phyloP scores from a whole-genome alignment of 805 yeast species.

The Yarrowia yakushimensis region DNA sequence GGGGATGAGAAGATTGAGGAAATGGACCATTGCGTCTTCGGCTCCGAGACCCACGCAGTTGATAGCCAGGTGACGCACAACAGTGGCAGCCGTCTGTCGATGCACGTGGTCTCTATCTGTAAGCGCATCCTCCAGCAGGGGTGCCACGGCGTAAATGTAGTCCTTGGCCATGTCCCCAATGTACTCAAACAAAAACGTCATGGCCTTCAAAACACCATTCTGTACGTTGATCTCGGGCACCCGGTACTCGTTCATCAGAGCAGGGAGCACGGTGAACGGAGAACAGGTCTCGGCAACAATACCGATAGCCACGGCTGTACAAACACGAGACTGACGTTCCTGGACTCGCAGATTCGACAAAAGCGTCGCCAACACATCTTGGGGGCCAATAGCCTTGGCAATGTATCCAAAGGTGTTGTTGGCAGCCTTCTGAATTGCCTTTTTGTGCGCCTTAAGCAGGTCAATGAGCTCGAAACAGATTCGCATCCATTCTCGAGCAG shows the following conservation, averaged over 20 bases:
- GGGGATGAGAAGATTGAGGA: constrained; percentile 77
- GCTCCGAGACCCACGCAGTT: constrained; percentile 70
- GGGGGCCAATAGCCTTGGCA: constrained; percentile 92
- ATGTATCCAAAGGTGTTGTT: constrained; percentile 88
- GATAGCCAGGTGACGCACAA: constrained; percentile 74
- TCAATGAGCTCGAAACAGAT: constrained; percentile 88
- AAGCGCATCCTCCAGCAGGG: constrained; percentile 82
- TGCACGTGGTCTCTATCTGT: constrained; percentile 89
- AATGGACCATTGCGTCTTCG: constrained; percentile 81
- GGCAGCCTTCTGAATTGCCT: constrained; percentile 75
- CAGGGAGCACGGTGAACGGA: constrained; percentile 91
- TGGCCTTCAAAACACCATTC: constrained; percentile 88
- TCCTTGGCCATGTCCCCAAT: constrained; percentile 76
- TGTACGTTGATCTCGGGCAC: constrained; percentile 91
- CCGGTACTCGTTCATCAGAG: constrained; percentile 90
- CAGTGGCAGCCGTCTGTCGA: constrained; percentile 92
- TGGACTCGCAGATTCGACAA: constrained; percentile 83
- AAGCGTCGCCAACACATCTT: constrained; percentile 81
- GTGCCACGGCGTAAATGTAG: constrained; percentile 74
- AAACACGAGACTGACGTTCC: constrained; percentile 93
- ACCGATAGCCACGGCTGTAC: constrained; percentile 97
- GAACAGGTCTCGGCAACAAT: constrained; percentile 91
- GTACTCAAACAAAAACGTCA: constrained; percentile 89
- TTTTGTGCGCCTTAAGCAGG: constrained; percentile 76
- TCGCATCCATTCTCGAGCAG: constrained; percentile 97